These are phyloP conservation scores for Penicillium polonicum DNA, from an alignment of 2,329 filamentous ascomycete genomes.

Conservation along the genomic window DNA sequence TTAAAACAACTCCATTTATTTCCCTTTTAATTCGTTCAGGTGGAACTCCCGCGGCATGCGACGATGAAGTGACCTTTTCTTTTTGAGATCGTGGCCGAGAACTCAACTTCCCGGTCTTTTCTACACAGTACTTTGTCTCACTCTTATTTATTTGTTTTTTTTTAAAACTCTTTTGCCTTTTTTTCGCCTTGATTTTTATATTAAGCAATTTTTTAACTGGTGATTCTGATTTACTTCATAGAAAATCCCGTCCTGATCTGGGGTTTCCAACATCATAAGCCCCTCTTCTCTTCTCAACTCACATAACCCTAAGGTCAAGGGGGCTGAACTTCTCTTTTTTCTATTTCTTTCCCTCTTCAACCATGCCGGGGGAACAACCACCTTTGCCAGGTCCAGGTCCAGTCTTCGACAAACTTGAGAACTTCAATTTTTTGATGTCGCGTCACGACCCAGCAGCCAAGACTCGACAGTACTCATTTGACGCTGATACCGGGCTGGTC, in stretches of 20 bases:
- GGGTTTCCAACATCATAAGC: constrained; percentile 8
- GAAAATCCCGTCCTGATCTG: constrained; percentile 17
- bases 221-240: constrained; percentile 11
- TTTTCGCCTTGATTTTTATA: neutral
- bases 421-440: constrained; percentile 39
- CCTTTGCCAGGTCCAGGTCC: constrained; percentile 25
- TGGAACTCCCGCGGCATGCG: constrained; percentile 9
- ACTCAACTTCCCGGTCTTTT: constrained; percentile 3
- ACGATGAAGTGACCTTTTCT: constrained; percentile 6
- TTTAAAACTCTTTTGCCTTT: neutral
- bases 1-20: constrained; percentile 9
- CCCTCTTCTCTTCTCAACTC: constrained; percentile 9
- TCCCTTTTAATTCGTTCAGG: constrained; percentile 5
- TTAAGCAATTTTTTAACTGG: neutral
- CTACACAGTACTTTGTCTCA: neutral
- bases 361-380: constrained; percentile 37
- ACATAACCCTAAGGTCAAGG: constrained; percentile 11
- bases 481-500: constrained; percentile 36
- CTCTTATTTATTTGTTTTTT: neutral
- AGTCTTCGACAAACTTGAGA: constrained; percentile 35
- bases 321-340: constrained; percentile 21
- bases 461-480: constrained; percentile 40
- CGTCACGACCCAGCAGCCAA: constrained; percentile 35
- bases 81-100: constrained; percentile 9
- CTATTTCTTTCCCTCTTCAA: constrained; percentile 15